A percentile compares a stretch with the other conserved stretches of the same genome.
These are phyloP conservation scores for Macrolepiota dolichaula DNA, from an alignment of 768 basidiomycete species.

Conservation along the genomic window DNA sequence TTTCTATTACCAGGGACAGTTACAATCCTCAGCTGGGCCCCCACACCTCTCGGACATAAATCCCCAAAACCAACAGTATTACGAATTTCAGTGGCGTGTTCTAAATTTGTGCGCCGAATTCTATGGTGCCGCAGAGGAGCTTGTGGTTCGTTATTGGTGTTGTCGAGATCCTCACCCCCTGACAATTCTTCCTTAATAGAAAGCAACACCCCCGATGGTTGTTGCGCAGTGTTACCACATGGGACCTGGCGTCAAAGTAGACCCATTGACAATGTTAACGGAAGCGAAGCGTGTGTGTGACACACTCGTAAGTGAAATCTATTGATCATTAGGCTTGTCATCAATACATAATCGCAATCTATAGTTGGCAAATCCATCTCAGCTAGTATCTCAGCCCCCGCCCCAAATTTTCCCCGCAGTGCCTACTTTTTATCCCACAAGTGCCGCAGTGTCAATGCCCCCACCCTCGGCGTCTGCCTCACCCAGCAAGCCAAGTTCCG, in stretches of 20 bases:
- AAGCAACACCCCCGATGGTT: slow-evolving; percentile 64
- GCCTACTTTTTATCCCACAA: slow-evolving; percentile 34
- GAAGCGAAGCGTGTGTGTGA: slow-evolving; percentile 82
- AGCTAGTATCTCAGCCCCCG: slow-evolving; percentile 63
- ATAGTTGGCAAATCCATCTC: slow-evolving; percentile 73
- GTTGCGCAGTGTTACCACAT: slow-evolving; percentile 80
- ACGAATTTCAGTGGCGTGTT: slow-evolving; percentile 85
- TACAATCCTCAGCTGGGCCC: slow-evolving; percentile 24
- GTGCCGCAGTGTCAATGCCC: slow-evolving; percentile 25
- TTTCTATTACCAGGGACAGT: slow-evolving; percentile 41
- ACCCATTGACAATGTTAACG: slow-evolving; percentile 67
- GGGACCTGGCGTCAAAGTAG: slow-evolving; percentile 65
- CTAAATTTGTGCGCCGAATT: slow-evolving; percentile 82
- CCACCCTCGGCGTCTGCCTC: slow-evolving; percentile 26
- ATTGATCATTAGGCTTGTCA: neutral
- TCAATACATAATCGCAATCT: slow-evolving; percentile 13
- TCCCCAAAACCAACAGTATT: slow-evolving; percentile 72
- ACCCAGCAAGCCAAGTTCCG: slow-evolving; percentile 23
- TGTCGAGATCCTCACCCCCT: slow-evolving; percentile 11
- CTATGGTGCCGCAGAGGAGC: slow-evolving; percentile 81
- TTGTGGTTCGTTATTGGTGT: slow-evolving; percentile 55
- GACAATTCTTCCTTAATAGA: slow-evolving; percentile 27
- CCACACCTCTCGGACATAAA: slow-evolving; percentile 49
- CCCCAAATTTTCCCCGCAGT: slow-evolving; percentile 52
- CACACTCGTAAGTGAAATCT: slow-evolving; percentile 49